Evolutionary conservation across 306 rosid species (phyloP), one percentile per base, ranked within the genome.

Genomic region (Phaseolus lunatus): DNA sequence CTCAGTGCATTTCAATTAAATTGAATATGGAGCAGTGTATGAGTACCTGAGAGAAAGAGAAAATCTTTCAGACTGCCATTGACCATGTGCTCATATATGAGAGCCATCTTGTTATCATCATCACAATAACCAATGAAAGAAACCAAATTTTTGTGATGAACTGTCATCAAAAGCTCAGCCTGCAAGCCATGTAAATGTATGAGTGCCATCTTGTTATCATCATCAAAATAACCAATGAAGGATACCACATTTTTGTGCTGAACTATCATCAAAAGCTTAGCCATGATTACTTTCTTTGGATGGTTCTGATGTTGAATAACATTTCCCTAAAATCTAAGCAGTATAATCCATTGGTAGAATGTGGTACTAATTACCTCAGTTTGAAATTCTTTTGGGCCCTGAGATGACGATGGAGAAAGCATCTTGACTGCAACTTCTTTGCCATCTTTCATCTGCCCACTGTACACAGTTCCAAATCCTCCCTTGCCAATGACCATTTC

Each of bases 111-210:
- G 70, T 81, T 73, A 29, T 68, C 86, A 63, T 88, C 90, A 65
- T 88, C 88, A 9, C 95, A 88, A 67, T 86, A 90, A 59, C 95
- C 92, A 72, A 90, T 19, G 57, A 88, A 90, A 50, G 90, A 79
- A n/a, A 86, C 92, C 86, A 86, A 79, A 73, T 90, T 90, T 81
- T 87, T 88, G 73, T 88, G 95, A 75, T 88, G 92, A 72, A 90
- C 87, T 61, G 88, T 90, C 95, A 90, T 84, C 84, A 88, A 79
- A 31, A 90, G 88, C 86, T 88, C 92, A 20, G 90, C 92, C 95
- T 90, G 81, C 88, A 86, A 58, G 53, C 35, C 78, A 80, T 61
- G 67, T 61, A 16, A 23, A 15, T 23, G 8, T 62, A 90, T 85
- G 54, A 90, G 95, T 18, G 88, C 87, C 85, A 88, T 81, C 53